A percentile compares a stretch with the other conserved stretches of the same genome.
Evolutionary conservation across 257 asterid species (phyloP).

Genomic region (Petunia axillaris): DNA sequence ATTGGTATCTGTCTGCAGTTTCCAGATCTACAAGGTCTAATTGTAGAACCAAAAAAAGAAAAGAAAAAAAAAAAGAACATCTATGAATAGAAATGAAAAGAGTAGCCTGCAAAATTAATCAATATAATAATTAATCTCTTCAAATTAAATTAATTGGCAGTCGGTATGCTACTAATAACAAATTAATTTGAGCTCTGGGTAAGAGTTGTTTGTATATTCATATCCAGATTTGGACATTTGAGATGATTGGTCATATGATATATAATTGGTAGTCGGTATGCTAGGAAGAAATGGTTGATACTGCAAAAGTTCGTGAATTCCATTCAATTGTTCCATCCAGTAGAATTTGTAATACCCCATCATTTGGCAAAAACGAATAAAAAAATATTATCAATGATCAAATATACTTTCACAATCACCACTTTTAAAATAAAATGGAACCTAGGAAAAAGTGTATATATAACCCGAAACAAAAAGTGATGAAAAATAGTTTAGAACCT

Average conservation of each 20-base stretch:
- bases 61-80: no score
- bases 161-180: no score
- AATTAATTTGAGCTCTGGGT: not conserved
- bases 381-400: not conserved
- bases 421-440: not conserved
- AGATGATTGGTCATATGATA: not conserved
- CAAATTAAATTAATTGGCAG: no score
- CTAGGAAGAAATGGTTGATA: no score
- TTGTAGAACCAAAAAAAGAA: no score
- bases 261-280: no score
- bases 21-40: no score
- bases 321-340: not conserved
- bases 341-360: no score
- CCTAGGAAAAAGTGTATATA: not conserved
- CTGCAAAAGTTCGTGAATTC: not conserved
- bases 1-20: not conserved
- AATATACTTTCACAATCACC: not conserved
- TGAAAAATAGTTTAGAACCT: conserved; percentile 23
- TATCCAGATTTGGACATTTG: not conserved
- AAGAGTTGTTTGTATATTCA: not conserved
- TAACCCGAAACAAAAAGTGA: not conserved
- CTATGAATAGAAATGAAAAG: no score
- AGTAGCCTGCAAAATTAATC: no score
- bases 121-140: no score
- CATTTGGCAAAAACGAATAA: no score